Conservation (phyloP, 108 stramenopile genomes). For the Cyclotella cryptica region DNA sequence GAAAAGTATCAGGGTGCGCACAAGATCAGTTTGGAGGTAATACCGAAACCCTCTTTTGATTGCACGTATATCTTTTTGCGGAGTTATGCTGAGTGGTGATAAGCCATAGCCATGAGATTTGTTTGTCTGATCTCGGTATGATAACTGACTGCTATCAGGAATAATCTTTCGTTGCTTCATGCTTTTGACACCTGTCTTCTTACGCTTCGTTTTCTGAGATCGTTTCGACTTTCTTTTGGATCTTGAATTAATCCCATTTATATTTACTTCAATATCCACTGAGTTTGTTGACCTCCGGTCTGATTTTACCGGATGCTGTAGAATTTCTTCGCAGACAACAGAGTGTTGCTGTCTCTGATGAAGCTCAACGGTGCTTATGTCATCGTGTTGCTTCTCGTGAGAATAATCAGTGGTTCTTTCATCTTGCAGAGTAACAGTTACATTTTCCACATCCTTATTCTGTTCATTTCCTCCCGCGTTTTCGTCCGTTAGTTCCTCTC, state of each 20-base stretch:
- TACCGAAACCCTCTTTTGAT: not conserved
- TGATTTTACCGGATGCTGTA: slow-evolving; percentile 5
- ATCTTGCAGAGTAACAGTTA: not conserved
- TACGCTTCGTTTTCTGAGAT: slow-evolving; percentile 12
- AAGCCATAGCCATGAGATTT: not conserved
- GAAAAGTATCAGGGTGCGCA: slow-evolving; percentile 31
- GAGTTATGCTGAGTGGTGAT: not conserved
- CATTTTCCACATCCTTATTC: not conserved
- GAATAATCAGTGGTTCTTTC: not conserved
- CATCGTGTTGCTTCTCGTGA: not conserved
- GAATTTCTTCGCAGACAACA: not conserved
- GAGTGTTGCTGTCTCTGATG: not conserved
- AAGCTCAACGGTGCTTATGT: not conserved
- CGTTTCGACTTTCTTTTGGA: slow-evolving; percentile 13
- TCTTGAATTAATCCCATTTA: not conserved
- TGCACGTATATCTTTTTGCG: not conserved
- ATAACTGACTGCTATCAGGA: not conserved
- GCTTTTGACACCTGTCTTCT: slow-evolving; percentile 6
- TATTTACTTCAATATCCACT: not conserved
- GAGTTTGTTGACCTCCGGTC: not conserved
- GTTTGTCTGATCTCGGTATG: not conserved
- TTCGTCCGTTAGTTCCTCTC: not conserved
- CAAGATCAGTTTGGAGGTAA: slow-evolving; percentile 38
- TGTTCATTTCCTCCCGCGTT: not conserved
- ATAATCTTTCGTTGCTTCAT: not conserved